These are phyloP conservation scores for Aspergillus hiratsukae DNA, from an alignment of 2,329 filamentous ascomycete genomes.

Conservation along the genomic window DNA sequence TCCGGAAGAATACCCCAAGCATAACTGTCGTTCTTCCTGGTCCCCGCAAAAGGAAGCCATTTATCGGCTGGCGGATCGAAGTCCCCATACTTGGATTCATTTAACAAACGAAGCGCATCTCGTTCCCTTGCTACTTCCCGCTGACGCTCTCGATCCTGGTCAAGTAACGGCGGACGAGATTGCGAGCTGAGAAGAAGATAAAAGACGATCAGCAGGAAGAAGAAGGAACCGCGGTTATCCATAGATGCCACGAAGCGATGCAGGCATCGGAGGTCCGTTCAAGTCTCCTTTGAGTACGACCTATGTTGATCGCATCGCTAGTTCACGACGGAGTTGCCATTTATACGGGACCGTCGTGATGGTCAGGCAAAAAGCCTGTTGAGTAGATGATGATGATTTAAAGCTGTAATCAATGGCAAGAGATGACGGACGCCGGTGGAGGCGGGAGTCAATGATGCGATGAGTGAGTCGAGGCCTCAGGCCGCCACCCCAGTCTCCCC, in stretches of 20 bases:
- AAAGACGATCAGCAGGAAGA: slow-evolving; percentile 49
- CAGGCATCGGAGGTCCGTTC: slow-evolving; percentile 21
- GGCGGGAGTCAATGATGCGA: slow-evolving; percentile 21
- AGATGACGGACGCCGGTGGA: slow-evolving; percentile 5
- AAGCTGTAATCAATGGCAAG: not conserved
- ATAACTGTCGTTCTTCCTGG: slow-evolving; percentile 68
- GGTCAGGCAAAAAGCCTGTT: not conserved
- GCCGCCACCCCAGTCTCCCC: slow-evolving; percentile 4
- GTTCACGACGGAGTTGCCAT: slow-evolving; percentile 4
- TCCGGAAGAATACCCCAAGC: slow-evolving; percentile 69
- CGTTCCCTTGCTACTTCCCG: slow-evolving; percentile 49
- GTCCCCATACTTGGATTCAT: slow-evolving; percentile 50
- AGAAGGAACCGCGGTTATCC: slow-evolving; percentile 46
- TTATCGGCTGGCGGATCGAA: slow-evolving; percentile 43
- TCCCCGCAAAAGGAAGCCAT: slow-evolving; percentile 71
- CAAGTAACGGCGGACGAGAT: slow-evolving; percentile 36
- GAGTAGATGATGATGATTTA: not conserved
- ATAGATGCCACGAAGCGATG: slow-evolving; percentile 30
- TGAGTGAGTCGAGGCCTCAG: slow-evolving; percentile 21
- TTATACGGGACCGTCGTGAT: not conserved
- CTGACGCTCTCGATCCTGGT: slow-evolving; percentile 43
- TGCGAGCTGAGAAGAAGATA: slow-evolving; percentile 52
- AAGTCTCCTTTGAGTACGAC: slow-evolving; percentile 12
- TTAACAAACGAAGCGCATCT: slow-evolving; percentile 47
- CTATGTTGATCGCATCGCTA: slow-evolving; percentile 25